Percentiles rank a stretch among this genome's conserved stretches.
Evolutionary conservation across 352 stramenopile genomes (phyloP).

Genomic region (Phytophthora ohioensis): DNA sequence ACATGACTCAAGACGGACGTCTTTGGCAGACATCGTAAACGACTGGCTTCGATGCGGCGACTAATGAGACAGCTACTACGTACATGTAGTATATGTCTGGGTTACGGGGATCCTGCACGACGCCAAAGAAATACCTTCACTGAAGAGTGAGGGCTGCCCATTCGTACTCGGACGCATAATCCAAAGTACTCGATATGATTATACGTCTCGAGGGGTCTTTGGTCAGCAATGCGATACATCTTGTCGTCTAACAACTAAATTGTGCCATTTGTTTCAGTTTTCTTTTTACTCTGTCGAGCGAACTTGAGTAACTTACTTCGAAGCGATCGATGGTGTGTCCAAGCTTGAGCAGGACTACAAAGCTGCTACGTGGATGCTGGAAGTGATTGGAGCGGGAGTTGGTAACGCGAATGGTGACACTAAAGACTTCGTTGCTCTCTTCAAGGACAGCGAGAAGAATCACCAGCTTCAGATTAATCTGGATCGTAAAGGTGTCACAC

Average conservation of each 20-base stretch:
- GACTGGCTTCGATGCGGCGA: not conserved
- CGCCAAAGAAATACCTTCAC: conserved; percentile 5
- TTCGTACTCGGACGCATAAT: conserved; percentile 5
- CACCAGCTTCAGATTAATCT: conserved; percentile 1
- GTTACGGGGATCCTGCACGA: too few species aligned
- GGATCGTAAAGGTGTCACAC: conserved; percentile 10
- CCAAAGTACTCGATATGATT: conserved; percentile 1
- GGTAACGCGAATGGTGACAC: not conserved
- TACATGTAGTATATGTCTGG: too few species aligned
- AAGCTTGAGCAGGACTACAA: conserved; percentile 14
- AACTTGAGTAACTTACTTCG: conserved; percentile 17
- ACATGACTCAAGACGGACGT: conserved; percentile 52
- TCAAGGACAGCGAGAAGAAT: conserved; percentile 18
- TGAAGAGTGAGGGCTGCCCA: not conserved
- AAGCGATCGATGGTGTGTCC: conserved; percentile 10
- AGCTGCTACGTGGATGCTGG: conserved; percentile 18
- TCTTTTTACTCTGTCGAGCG: conserved; percentile 6
- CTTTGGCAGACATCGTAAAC: conserved; percentile 36
- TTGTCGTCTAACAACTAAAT: not conserved
- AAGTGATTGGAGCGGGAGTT: conserved; percentile 21
- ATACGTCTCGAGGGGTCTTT: not conserved
- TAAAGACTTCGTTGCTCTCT: conserved; percentile 12
- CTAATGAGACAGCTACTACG: too few species aligned
- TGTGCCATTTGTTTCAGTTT: not conserved
- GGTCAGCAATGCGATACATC: not conserved